Evolutionary conservation across 805 yeast species (phyloP).

Genomic region (Candida railenensis): DNA sequence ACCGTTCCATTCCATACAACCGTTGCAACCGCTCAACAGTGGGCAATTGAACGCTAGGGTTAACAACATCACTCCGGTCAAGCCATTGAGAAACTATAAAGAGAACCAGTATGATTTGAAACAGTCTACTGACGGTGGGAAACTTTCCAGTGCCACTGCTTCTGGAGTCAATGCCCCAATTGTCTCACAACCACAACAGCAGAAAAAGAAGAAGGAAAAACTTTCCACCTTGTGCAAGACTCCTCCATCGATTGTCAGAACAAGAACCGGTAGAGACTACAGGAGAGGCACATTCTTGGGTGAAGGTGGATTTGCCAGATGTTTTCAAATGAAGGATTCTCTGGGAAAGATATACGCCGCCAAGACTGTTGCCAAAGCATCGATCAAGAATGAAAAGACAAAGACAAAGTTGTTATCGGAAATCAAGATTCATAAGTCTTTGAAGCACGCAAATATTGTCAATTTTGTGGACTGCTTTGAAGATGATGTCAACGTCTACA

Average conservation of each 20-base stretch:
- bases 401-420: conserved; percentile 84
- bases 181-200: conserved; percentile 20
- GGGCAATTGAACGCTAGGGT: conserved; percentile 51
- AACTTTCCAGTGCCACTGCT: not conserved
- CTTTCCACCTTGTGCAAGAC: conserved; percentile 90
- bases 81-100: conserved; percentile 15
- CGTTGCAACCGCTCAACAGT: conserved; percentile 54
- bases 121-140: not conserved
- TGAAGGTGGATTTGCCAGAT: conserved; percentile 98
- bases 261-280: conserved; percentile 83
- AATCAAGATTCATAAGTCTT: conserved; percentile 89
- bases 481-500: conserved; percentile 92
- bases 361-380: conserved; percentile 95
- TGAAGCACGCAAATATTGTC: conserved; percentile 87
- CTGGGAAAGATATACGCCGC: conserved; percentile 90
- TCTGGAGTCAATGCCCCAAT: conserved; percentile 9
- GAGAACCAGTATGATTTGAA: not conserved
- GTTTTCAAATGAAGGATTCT: conserved; percentile 94
- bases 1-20: conserved; percentile 27
- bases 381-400: conserved; percentile 88
- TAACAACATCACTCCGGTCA: conserved; percentile 32
- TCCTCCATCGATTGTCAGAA: conserved; percentile 91
- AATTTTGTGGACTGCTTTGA: conserved; percentile 95
- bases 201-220: conserved; percentile 77
- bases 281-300: conserved; percentile 90